phyloP scores from a whole-genome alignment of 371 early-diverging fungal genomes.

The Gilbertella persicaria region DNA sequence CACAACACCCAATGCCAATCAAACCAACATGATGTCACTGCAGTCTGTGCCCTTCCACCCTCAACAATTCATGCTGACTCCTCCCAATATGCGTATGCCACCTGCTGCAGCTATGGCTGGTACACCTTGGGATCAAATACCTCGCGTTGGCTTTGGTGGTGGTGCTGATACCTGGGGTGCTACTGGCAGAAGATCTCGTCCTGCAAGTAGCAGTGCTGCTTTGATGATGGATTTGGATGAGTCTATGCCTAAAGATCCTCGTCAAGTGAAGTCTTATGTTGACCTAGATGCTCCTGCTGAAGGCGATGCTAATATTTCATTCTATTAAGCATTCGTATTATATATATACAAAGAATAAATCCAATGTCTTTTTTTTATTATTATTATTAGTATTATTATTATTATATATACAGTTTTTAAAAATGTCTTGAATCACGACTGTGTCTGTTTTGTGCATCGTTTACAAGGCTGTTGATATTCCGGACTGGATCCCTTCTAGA shows the following conservation, averaged over 20 bases:
- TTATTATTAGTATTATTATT: not conserved
- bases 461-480: slow-evolving; percentile 7
- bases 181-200: slow-evolving; percentile 5
- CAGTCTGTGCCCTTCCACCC: slow-evolving; percentile 6
- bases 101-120: slow-evolving; percentile 45
- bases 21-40: slow-evolving; percentile 11
- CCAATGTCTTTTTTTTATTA: not conserved
- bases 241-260: slow-evolving; percentile 57
- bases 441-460: slow-evolving; percentile 10
- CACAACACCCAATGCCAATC: slow-evolving; percentile 1
- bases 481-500: not conserved
- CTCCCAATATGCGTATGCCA: slow-evolving; percentile 16
- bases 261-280: slow-evolving; percentile 84
- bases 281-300: slow-evolving; percentile 89
- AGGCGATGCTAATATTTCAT: slow-evolving; percentile 71
- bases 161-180: slow-evolving; percentile 13
- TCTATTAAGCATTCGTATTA: slow-evolving; percentile 24
- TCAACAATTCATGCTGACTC: slow-evolving; percentile 23
- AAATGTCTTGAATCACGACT: not conserved
- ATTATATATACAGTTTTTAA: not conserved
- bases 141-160: slow-evolving; percentile 65
- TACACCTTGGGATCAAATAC: slow-evolving; percentile 69
- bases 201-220: slow-evolving; percentile 3
- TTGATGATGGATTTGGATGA: slow-evolving; percentile 35
- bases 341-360: not conserved